A percentile compares a stretch with the other conserved stretches of the same genome.
These are phyloP conservation scores for Citrullus mucosospermus DNA, from an alignment of 306 rosid genomes.

Conservation along the genomic window DNA sequence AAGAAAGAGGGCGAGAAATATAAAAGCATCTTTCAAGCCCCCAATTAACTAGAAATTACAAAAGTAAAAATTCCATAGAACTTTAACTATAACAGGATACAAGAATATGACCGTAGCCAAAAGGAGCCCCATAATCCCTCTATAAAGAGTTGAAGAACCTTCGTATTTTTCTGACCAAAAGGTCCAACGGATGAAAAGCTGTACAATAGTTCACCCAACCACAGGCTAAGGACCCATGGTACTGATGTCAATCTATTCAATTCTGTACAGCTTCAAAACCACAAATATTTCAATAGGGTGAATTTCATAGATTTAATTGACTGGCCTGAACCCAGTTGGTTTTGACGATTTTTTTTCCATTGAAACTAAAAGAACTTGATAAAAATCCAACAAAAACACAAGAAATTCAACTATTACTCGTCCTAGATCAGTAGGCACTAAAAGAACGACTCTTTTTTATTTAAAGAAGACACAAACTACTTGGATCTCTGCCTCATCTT, in stretches of 20 bases:
- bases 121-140: not conserved
- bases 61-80: no score
- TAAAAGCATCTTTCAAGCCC: not conserved
- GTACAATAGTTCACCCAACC: not conserved
- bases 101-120: not conserved
- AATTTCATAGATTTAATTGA: not conserved
- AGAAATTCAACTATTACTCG: not conserved
- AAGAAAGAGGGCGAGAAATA: not conserved
- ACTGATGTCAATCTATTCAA: not conserved
- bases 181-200: not conserved
- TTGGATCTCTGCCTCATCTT: conserved; percentile 14
- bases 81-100: not conserved
- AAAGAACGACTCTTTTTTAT: not conserved
- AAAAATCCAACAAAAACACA: conserved; percentile 2
- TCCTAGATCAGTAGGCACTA: conserved; percentile 2
- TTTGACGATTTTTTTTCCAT: not conserved
- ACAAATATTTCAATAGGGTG: not conserved
- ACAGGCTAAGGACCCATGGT: not conserved
- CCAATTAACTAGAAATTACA: not conserved
- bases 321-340: not conserved
- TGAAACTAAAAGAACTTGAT: not conserved
- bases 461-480: not conserved
- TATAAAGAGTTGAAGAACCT: not conserved
- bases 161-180: not conserved
- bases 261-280: not conserved